Evolutionary conservation across 352 stramenopile species (phyloP).

Genomic region (Phytophthora sp.): DNA sequence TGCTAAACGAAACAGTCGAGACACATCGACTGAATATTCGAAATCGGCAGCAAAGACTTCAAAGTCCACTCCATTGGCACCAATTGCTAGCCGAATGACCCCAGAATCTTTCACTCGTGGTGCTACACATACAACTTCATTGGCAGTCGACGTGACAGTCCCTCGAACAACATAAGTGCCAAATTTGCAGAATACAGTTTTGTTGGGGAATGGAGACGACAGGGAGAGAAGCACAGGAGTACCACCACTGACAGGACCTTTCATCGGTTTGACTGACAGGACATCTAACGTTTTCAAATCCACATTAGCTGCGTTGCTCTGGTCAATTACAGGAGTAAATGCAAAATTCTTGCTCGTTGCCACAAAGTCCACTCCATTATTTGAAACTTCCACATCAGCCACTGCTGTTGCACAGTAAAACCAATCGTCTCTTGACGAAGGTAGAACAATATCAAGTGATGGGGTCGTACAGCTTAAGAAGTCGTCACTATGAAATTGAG

Average conservation of each 20-base stretch:
- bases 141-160: background rate
- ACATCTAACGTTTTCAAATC: slow-evolving; percentile 41
- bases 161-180: slow-evolving; percentile 45
- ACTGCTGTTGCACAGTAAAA: slow-evolving; percentile 17
- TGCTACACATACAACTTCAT: slow-evolving; percentile 36
- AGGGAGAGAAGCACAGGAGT: slow-evolving; percentile 59
- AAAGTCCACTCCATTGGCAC: slow-evolving; percentile 60
- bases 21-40: slow-evolving; percentile 44
- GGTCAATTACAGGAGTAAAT: slow-evolving; percentile 18
- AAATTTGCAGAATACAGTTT: slow-evolving; percentile 61
- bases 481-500: slow-evolving; percentile 25
- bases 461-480: slow-evolving; percentile 39
- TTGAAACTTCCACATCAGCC: slow-evolving; percentile 44
- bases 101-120: slow-evolving; percentile 13
- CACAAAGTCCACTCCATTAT: slow-evolving; percentile 60
- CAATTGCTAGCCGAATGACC: slow-evolving; percentile 39
- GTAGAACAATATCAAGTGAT: slow-evolving; percentile 22
- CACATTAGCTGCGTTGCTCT: background rate
- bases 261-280: slow-evolving; percentile 37
- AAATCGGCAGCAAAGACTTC: slow-evolving; percentile 51
- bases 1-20: slow-evolving; percentile 28
- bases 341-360: slow-evolving; percentile 23
- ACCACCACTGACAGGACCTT: slow-evolving; percentile 57
- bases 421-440: slow-evolving; percentile 16
- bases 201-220: slow-evolving; percentile 18